Conservation (phyloP, 345 rosid genomes). For the Syzygium oleosum region DNA sequence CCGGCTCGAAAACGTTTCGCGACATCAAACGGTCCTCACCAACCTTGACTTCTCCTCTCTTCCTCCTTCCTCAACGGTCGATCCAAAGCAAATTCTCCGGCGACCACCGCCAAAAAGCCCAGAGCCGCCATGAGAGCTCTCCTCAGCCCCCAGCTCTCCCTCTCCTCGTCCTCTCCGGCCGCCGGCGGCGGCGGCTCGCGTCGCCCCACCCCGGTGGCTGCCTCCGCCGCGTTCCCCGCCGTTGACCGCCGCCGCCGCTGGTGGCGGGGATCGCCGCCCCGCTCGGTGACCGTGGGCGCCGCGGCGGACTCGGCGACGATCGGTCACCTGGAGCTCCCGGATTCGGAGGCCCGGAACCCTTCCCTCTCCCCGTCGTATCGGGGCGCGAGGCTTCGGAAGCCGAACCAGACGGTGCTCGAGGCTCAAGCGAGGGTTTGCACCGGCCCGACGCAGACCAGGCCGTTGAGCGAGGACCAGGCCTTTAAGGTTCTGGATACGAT, state of each 20-base stretch:
- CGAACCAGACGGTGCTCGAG: conserved; percentile 78
- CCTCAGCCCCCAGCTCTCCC: conserved; percentile 23
- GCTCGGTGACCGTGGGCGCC: conserved; percentile 13
- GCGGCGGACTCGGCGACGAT: conserved; percentile 36
- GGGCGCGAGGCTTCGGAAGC: conserved; percentile 46
- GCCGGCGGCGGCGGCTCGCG: neutral
- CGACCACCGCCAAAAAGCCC: neutral
- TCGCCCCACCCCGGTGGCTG: neutral
- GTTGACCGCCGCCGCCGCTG: conserved; percentile 4
- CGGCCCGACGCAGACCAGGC: conserved; percentile 84
- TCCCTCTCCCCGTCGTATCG: conserved; percentile 70
- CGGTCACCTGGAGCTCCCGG: conserved; percentile 55
- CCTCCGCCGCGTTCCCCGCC: conserved; percentile 13
- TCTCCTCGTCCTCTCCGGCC: conserved; percentile 18
- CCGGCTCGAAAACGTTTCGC: neutral
- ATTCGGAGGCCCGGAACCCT: conserved; percentile 57
- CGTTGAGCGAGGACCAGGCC: conserved; percentile 70
- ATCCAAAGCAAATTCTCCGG: neutral
- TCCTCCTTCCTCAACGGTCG: neutral
- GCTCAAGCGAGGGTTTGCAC: conserved; percentile 98
- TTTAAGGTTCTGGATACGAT: conserved; percentile 67
- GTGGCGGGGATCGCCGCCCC: conserved; percentile 15
- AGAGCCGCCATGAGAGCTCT: conserved; percentile 49
- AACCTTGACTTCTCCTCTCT: neutral
- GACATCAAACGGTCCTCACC: neutral